Evolutionary conservation across 108 stramenopile species (phyloP).

Genomic region (Nannochloropsis oceanica): DNA sequence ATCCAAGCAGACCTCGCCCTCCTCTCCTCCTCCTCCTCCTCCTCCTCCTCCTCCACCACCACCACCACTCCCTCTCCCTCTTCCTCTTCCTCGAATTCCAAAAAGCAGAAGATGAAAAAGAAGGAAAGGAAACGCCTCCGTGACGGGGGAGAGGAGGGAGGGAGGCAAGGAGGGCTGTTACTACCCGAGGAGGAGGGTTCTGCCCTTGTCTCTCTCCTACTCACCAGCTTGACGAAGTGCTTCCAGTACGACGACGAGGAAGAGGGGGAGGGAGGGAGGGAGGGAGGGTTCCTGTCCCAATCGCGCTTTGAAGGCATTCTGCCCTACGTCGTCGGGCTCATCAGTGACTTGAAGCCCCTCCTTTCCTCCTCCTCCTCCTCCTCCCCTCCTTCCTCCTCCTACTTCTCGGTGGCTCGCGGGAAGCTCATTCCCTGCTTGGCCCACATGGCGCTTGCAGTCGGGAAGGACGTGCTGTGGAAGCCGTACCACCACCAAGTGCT

Average conservation of each 20-base stretch:
- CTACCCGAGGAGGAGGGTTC: background rate
- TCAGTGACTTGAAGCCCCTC: background rate
- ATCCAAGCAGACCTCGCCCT: background rate
- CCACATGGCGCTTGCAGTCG: conserved; percentile 16
- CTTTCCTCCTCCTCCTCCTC: background rate
- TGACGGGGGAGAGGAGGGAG: background rate
- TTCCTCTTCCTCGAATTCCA: background rate
- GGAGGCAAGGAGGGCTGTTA: background rate
- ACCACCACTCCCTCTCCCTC: background rate
- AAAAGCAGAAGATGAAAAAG: background rate
- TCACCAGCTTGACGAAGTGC: conserved; percentile 18
- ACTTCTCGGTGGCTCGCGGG: background rate
- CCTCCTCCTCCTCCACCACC: background rate
- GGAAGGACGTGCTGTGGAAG: conserved; percentile 34
- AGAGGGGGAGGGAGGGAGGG: background rate
- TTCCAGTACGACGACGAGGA: conserved; percentile 28
- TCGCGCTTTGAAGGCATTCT: conserved; percentile 18
- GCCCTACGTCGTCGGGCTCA: background rate
- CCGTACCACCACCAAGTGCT: conserved; percentile 25
- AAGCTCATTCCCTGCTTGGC: conserved; percentile 14
- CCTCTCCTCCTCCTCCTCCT: background rate
- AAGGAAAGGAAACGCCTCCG: background rate
- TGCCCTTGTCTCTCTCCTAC: background rate
- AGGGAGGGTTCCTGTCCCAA: conserved; percentile 13
- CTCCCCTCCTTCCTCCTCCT: background rate